Evolutionary conservation across 768 basidiomycete genomes (phyloP), one percentile per base, ranked within the genome.

Genomic region (Trametes meyenii): DNA sequence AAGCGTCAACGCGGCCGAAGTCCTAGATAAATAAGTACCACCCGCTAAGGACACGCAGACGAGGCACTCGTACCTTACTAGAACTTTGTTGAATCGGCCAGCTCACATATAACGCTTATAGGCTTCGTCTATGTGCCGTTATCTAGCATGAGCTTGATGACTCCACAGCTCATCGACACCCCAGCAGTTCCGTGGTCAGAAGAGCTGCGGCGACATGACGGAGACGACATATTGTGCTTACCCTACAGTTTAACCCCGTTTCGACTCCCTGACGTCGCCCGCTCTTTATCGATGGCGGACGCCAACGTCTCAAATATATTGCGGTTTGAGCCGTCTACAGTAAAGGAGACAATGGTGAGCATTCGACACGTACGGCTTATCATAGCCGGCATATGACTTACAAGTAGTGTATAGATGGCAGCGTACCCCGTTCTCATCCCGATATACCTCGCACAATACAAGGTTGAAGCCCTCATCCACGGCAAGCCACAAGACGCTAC

Each of bases 381-480:
- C 38, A 24, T 50, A 53, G 50, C 58, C 36, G 17, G 29, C 12
- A 40, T 8, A 40, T 13, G 2, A 8, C 5, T 52, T 19, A 36
- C 24, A 39, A 10, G 45, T 21, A n/a, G 14, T 36, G 1, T 14
- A 23, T 56, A 86, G 86, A 74, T 83, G 19, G 80, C 85, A 23
- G 85, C 81, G 39, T 86, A 84, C 63, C 87, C 87, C 3, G 74
- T 89, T 35, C 77, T 89, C 21, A 70, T 89, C n/a, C 87, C 87
- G 5, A 68, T 87, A 5, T 89, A 88, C 71, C 73, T 88, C 11
- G 78, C 77, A 19, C 80, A 81, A 64, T 88, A 86, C 66, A 66
- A 78, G 51, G 65, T 71, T 7, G 46, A 60, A 6, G 58, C 77
- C 62, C 8, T 38, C 2, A 26, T 33, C 1, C 23, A 58, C 10